Conservation (phyloP, 2,329 filamentous ascomycete species). For the Diaporthe sp. region DNA sequence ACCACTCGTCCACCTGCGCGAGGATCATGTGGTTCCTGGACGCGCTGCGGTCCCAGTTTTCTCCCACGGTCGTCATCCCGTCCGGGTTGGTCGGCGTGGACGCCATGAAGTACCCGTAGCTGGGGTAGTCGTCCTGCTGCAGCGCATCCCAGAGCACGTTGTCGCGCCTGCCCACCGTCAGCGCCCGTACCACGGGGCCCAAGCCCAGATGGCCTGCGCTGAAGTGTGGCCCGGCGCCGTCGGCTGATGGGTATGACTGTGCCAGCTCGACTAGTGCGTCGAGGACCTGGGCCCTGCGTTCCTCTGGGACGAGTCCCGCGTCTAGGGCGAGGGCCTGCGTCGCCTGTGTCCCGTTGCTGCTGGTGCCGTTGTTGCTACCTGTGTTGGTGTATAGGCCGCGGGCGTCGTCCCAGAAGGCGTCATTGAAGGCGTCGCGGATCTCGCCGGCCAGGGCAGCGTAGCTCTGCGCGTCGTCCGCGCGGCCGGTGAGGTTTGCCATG, state of each 20-base stretch:
- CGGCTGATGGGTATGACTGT: not conserved
- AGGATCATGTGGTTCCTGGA: constrained; percentile 34
- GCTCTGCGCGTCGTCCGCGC: constrained; percentile 18
- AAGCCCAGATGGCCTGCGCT: not conserved
- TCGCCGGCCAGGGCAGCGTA: constrained; percentile 22
- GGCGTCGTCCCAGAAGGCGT: constrained; percentile 29
- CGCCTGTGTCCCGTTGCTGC: not conserved
- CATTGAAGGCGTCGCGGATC: constrained; percentile 30
- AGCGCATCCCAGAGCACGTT: not conserved
- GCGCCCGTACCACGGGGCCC: not conserved
- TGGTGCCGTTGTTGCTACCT: not conserved
- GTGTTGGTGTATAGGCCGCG: constrained; percentile 20
- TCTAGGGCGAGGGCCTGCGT: not conserved
- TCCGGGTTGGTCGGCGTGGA: not conserved
- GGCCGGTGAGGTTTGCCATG: constrained; percentile 28
- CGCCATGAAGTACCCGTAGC: not conserved
- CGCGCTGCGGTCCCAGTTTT: constrained; percentile 14
- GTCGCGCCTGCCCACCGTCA: not conserved
- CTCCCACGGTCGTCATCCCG: constrained; percentile 23
- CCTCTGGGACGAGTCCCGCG: not conserved
- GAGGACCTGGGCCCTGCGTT: not conserved
- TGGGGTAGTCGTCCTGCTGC: not conserved
- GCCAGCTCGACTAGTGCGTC: not conserved
- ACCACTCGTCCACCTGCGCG: constrained; percentile 33
- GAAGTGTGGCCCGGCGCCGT: not conserved